These are phyloP conservation scores for Xenoacremonium recifei DNA, from an alignment of 2,329 filamentous ascomycete genomes.

Conservation along the genomic window DNA sequence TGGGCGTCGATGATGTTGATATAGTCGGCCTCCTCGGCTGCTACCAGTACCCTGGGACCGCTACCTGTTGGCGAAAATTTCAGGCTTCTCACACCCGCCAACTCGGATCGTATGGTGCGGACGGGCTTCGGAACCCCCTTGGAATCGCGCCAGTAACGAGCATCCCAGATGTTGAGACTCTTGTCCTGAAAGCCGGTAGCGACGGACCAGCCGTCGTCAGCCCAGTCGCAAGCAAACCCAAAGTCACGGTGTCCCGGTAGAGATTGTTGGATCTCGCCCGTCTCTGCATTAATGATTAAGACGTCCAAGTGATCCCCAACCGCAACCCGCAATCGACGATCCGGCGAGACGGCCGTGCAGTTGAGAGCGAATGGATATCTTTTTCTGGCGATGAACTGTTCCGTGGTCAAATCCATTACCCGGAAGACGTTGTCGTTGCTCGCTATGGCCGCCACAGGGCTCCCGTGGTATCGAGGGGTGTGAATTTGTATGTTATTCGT, in stretches of 20 bases:
- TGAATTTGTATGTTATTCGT: constrained; percentile 65
- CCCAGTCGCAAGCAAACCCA: constrained; percentile 78
- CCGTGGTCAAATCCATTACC: constrained; percentile 56
- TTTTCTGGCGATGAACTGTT: constrained; percentile 54
- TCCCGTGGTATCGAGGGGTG: constrained; percentile 47
- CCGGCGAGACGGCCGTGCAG: constrained; percentile 69
- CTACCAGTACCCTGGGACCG: constrained; percentile 64
- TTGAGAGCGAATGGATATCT: constrained; percentile 65
- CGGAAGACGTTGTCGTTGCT: constrained; percentile 62
- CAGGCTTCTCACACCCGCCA: constrained; percentile 67
- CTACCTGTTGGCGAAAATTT: constrained; percentile 71
- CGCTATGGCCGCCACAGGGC: constrained; percentile 57
- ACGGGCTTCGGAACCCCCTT: constrained; percentile 48
- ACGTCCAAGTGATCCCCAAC: constrained; percentile 69
- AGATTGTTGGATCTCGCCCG: constrained; percentile 54
- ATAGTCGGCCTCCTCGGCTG: constrained; percentile 74
- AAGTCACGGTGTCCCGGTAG: constrained; percentile 67
- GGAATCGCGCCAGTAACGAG: constrained; percentile 62
- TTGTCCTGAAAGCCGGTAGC: constrained; percentile 78
- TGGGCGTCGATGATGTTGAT: constrained; percentile 69
- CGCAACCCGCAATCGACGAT: constrained; percentile 68
- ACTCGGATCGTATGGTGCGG: constrained; percentile 58
- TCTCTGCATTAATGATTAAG: constrained; percentile 68
- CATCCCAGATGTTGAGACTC: constrained; percentile 73
- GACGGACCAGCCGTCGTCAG: constrained; percentile 71